A percentile compares a stretch with the other conserved stretches of the same genome.
phyloP scores from a whole-genome alignment of 2,329 filamentous ascomycete genomes.

The Cordyceps fumosorosea region DNA sequence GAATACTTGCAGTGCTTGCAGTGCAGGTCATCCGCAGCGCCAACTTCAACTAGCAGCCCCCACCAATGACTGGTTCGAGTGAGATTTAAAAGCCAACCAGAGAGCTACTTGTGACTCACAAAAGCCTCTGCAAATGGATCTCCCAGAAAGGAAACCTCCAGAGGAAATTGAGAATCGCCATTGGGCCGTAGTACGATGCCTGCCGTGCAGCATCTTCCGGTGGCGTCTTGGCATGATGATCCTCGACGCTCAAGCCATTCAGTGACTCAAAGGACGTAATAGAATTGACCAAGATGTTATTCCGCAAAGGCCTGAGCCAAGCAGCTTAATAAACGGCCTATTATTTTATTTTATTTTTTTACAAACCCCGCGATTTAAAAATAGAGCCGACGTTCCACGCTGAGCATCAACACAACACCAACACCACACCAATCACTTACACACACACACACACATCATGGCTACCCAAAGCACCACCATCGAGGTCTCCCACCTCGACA shows the following conservation, averaged over 20 bases:
- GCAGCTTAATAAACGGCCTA: too few species aligned
- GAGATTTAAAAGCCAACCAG: neutral
- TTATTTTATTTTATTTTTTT: too few species aligned
- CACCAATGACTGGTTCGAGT: slow-evolving; percentile 6
- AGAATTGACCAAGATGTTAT: neutral
- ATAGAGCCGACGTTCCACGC: neutral
- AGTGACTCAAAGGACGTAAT: slow-evolving; percentile 2
- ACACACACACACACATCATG: slow-evolving; percentile 1
- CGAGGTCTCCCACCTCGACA: slow-evolving; percentile 19
- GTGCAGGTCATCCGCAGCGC: neutral
- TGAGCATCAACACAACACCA: neutral
- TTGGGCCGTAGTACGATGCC: neutral
- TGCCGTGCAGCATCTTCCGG: neutral
- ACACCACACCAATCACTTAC: neutral
- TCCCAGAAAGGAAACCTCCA: slow-evolving; percentile 1
- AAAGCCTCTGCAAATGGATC: neutral
- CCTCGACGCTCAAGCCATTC: neutral
- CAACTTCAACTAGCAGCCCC: neutral
- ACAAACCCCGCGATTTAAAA: neutral
- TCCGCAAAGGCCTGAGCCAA: too few species aligned
- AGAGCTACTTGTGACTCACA: slow-evolving; percentile 11
- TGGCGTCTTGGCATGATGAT: neutral
- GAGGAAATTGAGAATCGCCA: neutral
- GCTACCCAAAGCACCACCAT: slow-evolving; percentile 4
- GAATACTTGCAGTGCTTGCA: too few species aligned